A percentile compares a stretch with the other conserved stretches of the same genome.
These are phyloP conservation scores for Ramularia endophylla DNA, from an alignment of 2,329 filamentous ascomycete species.

Conservation along the genomic window DNA sequence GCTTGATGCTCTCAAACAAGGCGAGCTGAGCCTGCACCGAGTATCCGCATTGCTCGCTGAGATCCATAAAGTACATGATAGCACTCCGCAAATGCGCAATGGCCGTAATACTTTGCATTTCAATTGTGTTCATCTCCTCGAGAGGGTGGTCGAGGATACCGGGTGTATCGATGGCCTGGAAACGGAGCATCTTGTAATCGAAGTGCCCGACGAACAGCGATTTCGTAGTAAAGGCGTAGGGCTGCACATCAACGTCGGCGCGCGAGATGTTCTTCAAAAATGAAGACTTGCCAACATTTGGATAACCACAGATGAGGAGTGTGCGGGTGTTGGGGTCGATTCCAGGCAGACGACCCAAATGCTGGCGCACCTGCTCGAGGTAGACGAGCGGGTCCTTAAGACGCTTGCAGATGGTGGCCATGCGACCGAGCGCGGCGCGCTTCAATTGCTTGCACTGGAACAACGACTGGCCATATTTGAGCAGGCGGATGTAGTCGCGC, in stretches of 20 bases:
- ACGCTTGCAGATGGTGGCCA: constrained; percentile 94
- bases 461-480: constrained; percentile 93
- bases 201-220: constrained; percentile 96
- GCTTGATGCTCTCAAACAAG: constrained; percentile 94
- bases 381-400: constrained; percentile 93
- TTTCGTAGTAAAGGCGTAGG: constrained; percentile 98
- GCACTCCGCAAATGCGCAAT: constrained; percentile 94
- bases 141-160: constrained; percentile 96
- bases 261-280: constrained; percentile 89
- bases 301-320: constrained; percentile 93
- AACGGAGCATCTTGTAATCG: constrained; percentile 88
- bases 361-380: constrained; percentile 93
- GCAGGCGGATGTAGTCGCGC: constrained; percentile 89
- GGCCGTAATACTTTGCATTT: constrained; percentile 98
- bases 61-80: constrained; percentile 97
- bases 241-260: constrained; percentile 94
- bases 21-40: constrained; percentile 87
- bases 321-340: constrained; percentile 98
- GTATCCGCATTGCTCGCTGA: constrained; percentile 95
- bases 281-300: constrained; percentile 95
- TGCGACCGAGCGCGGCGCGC: constrained; percentile 88
- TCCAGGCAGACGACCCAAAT: constrained; percentile 92
- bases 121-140: constrained; percentile 99
- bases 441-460: constrained; percentile 99
- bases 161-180: constrained; percentile 95